A percentile compares a stretch with the other conserved stretches of the same genome.
Conservation (phyloP, 257 asterid genomes). For the Solanum bukasovii region DNA sequence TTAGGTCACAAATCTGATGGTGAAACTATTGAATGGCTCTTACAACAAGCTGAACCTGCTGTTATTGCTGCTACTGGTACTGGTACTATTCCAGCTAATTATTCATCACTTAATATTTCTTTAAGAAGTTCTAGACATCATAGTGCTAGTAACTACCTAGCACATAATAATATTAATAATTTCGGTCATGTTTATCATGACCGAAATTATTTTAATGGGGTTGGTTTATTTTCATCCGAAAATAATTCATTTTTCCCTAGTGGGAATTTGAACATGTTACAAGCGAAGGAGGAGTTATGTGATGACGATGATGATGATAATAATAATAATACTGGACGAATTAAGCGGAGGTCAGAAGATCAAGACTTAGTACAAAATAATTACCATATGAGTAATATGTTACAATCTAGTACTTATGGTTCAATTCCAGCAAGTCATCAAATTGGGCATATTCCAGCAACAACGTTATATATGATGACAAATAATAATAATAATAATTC, state of each 20-base stretch:
- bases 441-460: slow-evolving; percentile 12
- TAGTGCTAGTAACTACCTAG: neutral
- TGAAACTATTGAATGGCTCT: slow-evolving; percentile 57
- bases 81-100: slow-evolving; percentile 84
- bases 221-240: slow-evolving; percentile 17
- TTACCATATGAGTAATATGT: slow-evolving; percentile 4
- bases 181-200: neutral
- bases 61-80: slow-evolving; percentile 88
- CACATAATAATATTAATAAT: neutral
- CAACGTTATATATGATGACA: slow-evolving; percentile 10
- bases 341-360: slow-evolving; percentile 21
- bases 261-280: slow-evolving; percentile 5
- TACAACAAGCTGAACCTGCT: slow-evolving; percentile 84
- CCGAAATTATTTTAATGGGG: slow-evolving; percentile 18
- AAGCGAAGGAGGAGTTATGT: slow-evolving; percentile 43
- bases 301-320: neutral
- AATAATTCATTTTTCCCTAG: slow-evolving; percentile 5
- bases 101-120: slow-evolving; percentile 54
- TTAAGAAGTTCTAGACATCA: slow-evolving; percentile 46
- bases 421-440: slow-evolving; percentile 15
- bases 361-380: slow-evolving; percentile 19
- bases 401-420: slow-evolving; percentile 17
- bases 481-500: slow-evolving; percentile 4
- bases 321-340: slow-evolving; percentile 2
- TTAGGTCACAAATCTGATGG: slow-evolving; percentile 45